phyloP scores from a whole-genome alignment of 1,284 basidiomycete species.

The Melanopsichium pennsylvanicum region DNA sequence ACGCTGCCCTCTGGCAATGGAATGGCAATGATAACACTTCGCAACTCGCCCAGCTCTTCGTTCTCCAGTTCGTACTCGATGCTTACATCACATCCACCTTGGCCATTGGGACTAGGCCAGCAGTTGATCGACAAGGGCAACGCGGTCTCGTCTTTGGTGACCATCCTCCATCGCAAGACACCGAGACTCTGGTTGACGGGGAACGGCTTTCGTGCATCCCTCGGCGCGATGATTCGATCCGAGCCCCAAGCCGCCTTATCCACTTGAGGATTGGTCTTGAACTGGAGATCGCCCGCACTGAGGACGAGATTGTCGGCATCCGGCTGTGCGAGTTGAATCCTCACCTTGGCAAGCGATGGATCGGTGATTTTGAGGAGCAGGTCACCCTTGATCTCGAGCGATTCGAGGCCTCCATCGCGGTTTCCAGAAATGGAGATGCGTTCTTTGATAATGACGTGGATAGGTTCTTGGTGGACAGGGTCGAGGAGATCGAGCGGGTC shows the following conservation, averaged over 20 bases:
- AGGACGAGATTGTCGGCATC: conserved; percentile 72
- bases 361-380: conserved; percentile 89
- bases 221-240: conserved; percentile 79
- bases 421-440: conserved; percentile 79
- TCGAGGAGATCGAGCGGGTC: conserved; percentile 70
- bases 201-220: conserved; percentile 83
- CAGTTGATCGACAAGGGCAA: conserved; percentile 92
- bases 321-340: conserved; percentile 73
- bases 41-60: conserved; percentile 70
- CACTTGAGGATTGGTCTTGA: conserved; percentile 96
- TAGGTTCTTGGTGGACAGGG: conserved; percentile 78
- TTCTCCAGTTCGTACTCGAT: conserved; percentile 97
- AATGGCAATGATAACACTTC: conserved; percentile 87
- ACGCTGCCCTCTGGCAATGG: conserved; percentile 86
- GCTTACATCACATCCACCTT: conserved; percentile 80
- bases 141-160: conserved; percentile 87
- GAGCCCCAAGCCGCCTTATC: conserved; percentile 79
- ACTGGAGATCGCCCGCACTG: conserved; percentile 75
- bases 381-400: conserved; percentile 90
- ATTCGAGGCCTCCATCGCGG: conserved; percentile 88
- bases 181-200: conserved; percentile 84
- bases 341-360: conserved; percentile 77
- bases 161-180: conserved; percentile 85
- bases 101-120: conserved; percentile 91
- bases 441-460: conserved; percentile 87